Base-by-base conservation (phyloP, 2,329 filamentous ascomycete genomes). In the Truncatella angustata region DNA sequence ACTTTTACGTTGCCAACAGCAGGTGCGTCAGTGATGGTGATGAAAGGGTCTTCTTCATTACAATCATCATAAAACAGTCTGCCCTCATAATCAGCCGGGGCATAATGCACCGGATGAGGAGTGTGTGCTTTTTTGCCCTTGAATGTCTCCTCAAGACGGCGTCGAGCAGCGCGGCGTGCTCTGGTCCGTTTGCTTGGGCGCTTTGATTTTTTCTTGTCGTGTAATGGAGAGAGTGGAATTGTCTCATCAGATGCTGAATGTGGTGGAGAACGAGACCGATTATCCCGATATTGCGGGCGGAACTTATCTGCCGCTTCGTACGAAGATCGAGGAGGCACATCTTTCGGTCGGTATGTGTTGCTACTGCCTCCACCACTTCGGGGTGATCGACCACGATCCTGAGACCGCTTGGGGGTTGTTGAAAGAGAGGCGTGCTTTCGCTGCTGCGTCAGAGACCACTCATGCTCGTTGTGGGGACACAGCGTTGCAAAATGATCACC, bases 401-500 rank as follows among this genome's bases (percentile, higher is more conserved):
- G n/a, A 10, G 36, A 30, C 14, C 10, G 23, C 20, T n/a, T 24
- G 39, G 14, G 9, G 10, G 18, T 24, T 11, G n/a, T 16, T 23
- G 18, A 34, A 16, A 54, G 57, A 4, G 55, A 51, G 43, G 37
- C 47, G 12, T 35, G 32, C 32, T 60, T 60, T 28, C 73, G 65
- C 53, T 61, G 66, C 39, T 68, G 63, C 4, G 61, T 66, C 35
- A 73, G 63, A 3, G 69, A 74, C 11, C 34, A 40, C 7, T 60
- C 58, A 4, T 66, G 50, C 11, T 35, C 54, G 44, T 75, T 73
- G 3, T 34, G n/a, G 2, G 70, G 70, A 48, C 73, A 76, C 9
- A 75, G 54, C 0, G 60, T 66, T 10, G 57, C 59, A 40, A 64
- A 70, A 51, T 76, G 74, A 2, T 61, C 40, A 5, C 70, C 72